Percentiles rank a stretch among this genome's conserved stretches.
Conservation (phyloP, 371 early-diverging fungal genomes). For the Dinochytrium kinnereticum region DNA sequence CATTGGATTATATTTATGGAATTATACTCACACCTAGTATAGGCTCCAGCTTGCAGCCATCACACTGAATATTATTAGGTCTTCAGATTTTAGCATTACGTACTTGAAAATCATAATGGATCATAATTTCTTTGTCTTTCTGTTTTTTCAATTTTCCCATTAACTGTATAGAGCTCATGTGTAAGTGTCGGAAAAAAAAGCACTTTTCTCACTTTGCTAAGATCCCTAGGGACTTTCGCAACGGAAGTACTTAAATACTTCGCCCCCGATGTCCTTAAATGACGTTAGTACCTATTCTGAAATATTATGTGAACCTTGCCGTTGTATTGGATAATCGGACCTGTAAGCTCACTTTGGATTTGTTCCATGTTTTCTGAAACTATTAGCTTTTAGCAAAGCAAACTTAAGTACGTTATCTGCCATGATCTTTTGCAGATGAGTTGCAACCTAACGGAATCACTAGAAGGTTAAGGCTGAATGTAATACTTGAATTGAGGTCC, state of each 20-base stretch:
- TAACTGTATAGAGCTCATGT: background rate
- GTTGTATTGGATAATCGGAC: background rate
- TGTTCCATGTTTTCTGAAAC: background rate
- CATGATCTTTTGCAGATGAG: background rate
- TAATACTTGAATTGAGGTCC: background rate
- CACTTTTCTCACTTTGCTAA: background rate
- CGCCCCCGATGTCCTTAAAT: background rate
- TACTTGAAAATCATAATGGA: background rate
- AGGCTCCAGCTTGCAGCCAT: background rate
- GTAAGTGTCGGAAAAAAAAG: background rate
- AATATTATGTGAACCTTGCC: background rate
- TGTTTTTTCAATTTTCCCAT: background rate
- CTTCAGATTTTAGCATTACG: background rate
- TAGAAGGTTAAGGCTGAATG: background rate
- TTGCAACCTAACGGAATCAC: background rate
- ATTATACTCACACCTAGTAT: background rate
- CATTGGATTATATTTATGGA: background rate
- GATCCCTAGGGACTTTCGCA: background rate
- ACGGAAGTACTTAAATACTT: slow-evolving; percentile 3
- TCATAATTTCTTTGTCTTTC: background rate
- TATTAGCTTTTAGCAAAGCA: background rate
- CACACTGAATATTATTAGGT: background rate
- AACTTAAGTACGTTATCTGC: slow-evolving; percentile 2
- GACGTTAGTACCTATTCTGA: background rate
- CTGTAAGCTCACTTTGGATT: background rate